These are phyloP conservation scores for Musa beccarii DNA, from an alignment of 176 grass and related monocot genomes.

Conservation along the genomic window DNA sequence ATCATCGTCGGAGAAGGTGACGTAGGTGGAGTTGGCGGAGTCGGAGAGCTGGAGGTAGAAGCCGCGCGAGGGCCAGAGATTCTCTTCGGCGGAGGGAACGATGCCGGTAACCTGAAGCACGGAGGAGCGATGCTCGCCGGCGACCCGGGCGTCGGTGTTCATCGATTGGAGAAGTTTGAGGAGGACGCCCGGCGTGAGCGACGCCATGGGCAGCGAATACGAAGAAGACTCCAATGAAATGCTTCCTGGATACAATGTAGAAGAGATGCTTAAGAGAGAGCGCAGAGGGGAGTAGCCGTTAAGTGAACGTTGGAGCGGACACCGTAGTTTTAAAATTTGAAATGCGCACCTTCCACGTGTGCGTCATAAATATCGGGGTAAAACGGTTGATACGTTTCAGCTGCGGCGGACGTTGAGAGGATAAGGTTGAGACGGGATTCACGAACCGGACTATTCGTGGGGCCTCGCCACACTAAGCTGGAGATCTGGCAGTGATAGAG, in stretches of 20 bases:
- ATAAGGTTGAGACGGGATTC: too few relatives aligned
- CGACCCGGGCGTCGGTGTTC: constrained; percentile 52
- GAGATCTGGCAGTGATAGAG: too few relatives aligned
- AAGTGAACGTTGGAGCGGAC: constrained; percentile 51
- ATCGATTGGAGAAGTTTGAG: constrained; percentile 70
- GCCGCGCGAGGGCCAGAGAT: constrained; percentile 61
- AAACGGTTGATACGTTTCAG: too few relatives aligned
- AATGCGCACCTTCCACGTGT: neutral
- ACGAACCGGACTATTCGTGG: too few relatives aligned
- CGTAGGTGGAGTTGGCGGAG: constrained; percentile 66
- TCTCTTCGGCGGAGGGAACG: constrained; percentile 61
- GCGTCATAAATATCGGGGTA: too few relatives aligned
- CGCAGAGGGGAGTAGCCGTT: constrained; percentile 10
- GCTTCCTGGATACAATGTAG: neutral
- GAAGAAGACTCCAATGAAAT: neutral
- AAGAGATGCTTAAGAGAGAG: too few relatives aligned
- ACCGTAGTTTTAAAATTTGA: neutral
- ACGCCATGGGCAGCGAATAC: constrained; percentile 45
- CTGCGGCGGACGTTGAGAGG: too few relatives aligned
- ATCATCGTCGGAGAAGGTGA: constrained; percentile 40
- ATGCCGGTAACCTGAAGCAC: constrained; percentile 79
- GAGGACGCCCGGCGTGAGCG: constrained; percentile 56
- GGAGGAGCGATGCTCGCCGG: constrained; percentile 65
- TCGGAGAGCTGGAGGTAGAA: constrained; percentile 86
- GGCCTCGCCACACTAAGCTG: too few relatives aligned